Evolutionary conservation across 2,329 filamentous ascomycete genomes (phyloP).

Genomic region (Ceratocystis cacaofunesta): DNA sequence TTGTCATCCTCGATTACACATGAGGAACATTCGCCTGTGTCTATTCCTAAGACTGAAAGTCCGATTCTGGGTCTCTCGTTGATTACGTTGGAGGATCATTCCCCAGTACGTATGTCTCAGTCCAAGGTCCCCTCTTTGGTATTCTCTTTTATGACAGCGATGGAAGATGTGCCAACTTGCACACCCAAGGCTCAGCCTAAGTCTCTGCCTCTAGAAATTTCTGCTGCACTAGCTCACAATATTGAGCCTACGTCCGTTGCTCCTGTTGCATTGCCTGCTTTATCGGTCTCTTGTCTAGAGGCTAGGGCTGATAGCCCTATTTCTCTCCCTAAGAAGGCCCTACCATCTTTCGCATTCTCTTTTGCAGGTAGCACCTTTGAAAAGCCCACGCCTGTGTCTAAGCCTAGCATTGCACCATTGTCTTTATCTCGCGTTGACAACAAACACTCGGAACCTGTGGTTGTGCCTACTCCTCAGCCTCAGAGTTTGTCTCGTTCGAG

Average conservation of each 20-base stretch:
- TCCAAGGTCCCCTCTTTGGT: constrained; percentile 21
- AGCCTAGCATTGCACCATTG: neutral
- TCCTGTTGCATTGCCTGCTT: neutral
- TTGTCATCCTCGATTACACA: neutral
- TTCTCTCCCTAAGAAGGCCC: neutral
- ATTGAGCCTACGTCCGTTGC: constrained; percentile 21
- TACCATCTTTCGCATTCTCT: neutral
- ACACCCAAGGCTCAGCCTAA: neutral
- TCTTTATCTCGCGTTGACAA: neutral
- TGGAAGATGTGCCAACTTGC: neutral
- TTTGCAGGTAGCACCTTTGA: neutral
- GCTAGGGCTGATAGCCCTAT: neutral
- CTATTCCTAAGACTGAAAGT: constrained; percentile 23
- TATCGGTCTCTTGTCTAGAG: neutral
- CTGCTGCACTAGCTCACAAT: constrained; percentile 23
- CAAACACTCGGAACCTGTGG: constrained; percentile 5
- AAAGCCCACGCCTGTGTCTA: neutral
- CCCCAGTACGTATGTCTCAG: constrained; percentile 23
- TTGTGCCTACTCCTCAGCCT: neutral
- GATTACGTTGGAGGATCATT: neutral
- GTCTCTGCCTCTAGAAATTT: neutral
- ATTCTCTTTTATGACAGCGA: constrained; percentile 19
- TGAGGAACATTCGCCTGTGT: constrained; percentile 16
- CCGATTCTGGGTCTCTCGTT: constrained; percentile 23
- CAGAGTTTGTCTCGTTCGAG: constrained; percentile 19